Evolutionary conservation across 1,284 basidiomycete species (phyloP).

Genomic region (Irpex lacteus): DNA sequence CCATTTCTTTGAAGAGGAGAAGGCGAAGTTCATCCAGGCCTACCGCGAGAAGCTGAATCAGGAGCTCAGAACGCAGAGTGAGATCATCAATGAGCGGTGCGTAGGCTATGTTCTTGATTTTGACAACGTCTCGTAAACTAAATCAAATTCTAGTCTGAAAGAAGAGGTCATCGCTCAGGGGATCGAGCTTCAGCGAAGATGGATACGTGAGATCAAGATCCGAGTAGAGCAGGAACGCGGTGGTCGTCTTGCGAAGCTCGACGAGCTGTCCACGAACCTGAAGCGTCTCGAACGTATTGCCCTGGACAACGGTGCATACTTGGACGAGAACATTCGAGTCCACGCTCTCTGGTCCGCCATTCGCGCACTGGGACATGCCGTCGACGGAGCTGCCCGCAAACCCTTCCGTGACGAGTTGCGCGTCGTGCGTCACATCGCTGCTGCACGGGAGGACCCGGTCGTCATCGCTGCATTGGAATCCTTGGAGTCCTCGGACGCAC

Average conservation of each 20-base stretch:
- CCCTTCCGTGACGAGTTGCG: slow-evolving; percentile 91
- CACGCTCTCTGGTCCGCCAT: slow-evolving; percentile 80
- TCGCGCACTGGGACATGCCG: slow-evolving; percentile 55
- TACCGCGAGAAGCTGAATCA: slow-evolving; percentile 87
- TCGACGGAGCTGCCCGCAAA: slow-evolving; percentile 60
- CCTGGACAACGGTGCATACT: slow-evolving; percentile 85
- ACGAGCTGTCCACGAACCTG: slow-evolving; percentile 87
- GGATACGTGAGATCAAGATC: slow-evolving; percentile 95
- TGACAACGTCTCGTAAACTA: background rate
- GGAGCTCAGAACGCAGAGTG: slow-evolving; percentile 87
- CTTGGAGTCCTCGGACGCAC: slow-evolving; percentile 73
- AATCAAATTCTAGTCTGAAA: slow-evolving; percentile 59
- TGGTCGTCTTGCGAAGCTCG: slow-evolving; percentile 91
- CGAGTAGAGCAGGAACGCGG: slow-evolving; percentile 97
- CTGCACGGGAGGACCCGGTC: slow-evolving; percentile 67
- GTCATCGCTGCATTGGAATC: slow-evolving; percentile 68
- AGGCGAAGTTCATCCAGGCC: slow-evolving; percentile 67
- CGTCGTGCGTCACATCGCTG: slow-evolving; percentile 72
- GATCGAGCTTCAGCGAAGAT: slow-evolving; percentile 94
- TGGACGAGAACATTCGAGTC: slow-evolving; percentile 87
- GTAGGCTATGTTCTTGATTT: slow-evolving; percentile 18
- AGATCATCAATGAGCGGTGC: slow-evolving; percentile 92
- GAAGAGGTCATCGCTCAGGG: slow-evolving; percentile 96
- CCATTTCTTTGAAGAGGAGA: slow-evolving; percentile 81
- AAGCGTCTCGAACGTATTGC: slow-evolving; percentile 91